Conservation (phyloP, 1,284 basidiomycete species). For the Naganishia cerealis region DNA sequence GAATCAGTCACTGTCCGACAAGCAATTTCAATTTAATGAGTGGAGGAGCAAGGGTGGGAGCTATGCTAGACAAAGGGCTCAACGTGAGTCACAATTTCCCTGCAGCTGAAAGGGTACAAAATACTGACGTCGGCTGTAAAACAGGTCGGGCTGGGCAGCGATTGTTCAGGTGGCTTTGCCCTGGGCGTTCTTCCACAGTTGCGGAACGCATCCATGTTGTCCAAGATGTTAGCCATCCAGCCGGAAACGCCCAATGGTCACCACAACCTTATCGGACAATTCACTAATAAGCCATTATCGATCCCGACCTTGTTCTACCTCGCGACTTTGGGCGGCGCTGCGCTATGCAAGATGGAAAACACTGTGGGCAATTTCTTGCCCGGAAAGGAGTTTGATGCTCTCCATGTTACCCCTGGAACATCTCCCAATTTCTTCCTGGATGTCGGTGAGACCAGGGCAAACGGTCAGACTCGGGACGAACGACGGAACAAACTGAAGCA, state of each 20-base stretch:
- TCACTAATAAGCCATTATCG: constrained; percentile 60
- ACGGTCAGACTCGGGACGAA: constrained; percentile 35
- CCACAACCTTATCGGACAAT: constrained; percentile 45
- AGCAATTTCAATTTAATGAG: constrained; percentile 88
- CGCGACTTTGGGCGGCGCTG: constrained; percentile 87
- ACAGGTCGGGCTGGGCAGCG: constrained; percentile 83
- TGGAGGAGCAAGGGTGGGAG: constrained; percentile 75
- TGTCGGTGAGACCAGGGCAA: constrained; percentile 39
- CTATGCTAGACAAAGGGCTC: constrained; percentile 76
- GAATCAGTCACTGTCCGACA: constrained; percentile 88
- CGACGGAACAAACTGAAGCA: constrained; percentile 47
- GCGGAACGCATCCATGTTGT: constrained; percentile 76
- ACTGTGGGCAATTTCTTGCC: constrained; percentile 74
- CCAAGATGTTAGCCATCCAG: constrained; percentile 65
- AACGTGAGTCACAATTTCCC: constrained; percentile 62
- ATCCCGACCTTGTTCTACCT: constrained; percentile 80
- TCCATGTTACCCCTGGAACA: constrained; percentile 66
- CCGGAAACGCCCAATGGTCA: constrained; percentile 26
- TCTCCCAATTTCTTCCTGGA: constrained; percentile 67
- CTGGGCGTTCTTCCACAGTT: constrained; percentile 80
- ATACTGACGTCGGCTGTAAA: constrained; percentile 25
- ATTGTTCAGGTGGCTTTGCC: constrained; percentile 85
- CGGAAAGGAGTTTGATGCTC: constrained; percentile 88
- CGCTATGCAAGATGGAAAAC: constrained; percentile 71
- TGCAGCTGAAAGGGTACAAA: not conserved